These are phyloP conservation scores for Isabelozyma pseudorhagii DNA, from an alignment of 805 yeast species.

Conservation along the genomic window DNA sequence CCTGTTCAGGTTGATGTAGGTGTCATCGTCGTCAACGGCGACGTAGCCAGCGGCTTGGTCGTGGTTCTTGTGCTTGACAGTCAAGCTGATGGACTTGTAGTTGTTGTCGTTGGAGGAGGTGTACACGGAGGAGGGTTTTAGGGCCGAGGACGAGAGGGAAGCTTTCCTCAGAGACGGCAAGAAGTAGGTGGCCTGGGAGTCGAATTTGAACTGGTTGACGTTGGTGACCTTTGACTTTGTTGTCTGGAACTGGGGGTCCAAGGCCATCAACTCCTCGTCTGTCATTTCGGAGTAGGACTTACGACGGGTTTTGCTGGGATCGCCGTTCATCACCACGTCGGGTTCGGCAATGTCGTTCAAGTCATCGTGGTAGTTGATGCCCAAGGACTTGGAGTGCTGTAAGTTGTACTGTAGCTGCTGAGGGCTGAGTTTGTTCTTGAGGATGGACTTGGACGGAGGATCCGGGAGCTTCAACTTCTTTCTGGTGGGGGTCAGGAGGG, in stretches of 20 bases:
- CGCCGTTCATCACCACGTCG: conserved; percentile 4
- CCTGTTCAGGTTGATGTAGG: conserved; percentile 13
- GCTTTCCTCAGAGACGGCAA: conserved; percentile 11
- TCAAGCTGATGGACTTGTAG: conserved; percentile 37
- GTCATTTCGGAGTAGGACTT: conserved; percentile 52
- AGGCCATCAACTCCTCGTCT: conserved; percentile 50
- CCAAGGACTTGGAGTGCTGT: conserved; percentile 7
- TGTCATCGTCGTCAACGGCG: neutral
- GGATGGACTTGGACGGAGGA: conserved; percentile 36
- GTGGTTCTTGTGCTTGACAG: conserved; percentile 42
- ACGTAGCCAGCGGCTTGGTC: conserved; percentile 9
- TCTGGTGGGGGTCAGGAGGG: conserved; percentile 1
- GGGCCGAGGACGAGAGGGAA: conserved; percentile 8
- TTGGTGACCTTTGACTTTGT: conserved; percentile 35
- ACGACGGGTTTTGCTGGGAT: conserved; percentile 20
- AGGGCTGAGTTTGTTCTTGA: conserved; percentile 33
- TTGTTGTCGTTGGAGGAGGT: conserved; percentile 35
- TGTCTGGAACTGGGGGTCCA: conserved; percentile 49
- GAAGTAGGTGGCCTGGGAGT: conserved; percentile 32
- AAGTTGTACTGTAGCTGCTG: conserved; percentile 21
- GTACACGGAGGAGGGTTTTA: conserved; percentile 10
- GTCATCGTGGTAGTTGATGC: conserved; percentile 16
- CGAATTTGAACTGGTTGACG: conserved; percentile 44
- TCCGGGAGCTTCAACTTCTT: conserved; percentile 13
- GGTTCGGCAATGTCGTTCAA: conserved; percentile 11